Evolutionary conservation across 805 yeast species (phyloP).

Genomic region (Soucietia sequanensis): DNA sequence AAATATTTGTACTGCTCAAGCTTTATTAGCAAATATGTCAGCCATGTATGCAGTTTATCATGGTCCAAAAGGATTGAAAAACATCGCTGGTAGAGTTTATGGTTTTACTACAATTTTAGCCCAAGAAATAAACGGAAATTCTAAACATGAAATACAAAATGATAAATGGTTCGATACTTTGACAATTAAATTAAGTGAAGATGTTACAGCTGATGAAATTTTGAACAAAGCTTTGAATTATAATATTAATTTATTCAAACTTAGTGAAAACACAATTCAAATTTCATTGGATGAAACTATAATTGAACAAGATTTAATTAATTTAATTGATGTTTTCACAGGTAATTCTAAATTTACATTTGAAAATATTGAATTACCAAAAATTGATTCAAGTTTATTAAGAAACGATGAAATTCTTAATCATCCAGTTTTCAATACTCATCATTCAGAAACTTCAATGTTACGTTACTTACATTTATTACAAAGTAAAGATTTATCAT

Average conservation of each 20-base stretch:
- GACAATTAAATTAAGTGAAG: slow-evolving; percentile 53
- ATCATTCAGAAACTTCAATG: slow-evolving; percentile 95
- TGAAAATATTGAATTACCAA: slow-evolving; percentile 39
- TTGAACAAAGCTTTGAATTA: slow-evolving; percentile 57
- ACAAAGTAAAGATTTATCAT: slow-evolving; percentile 83
- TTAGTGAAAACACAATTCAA: slow-evolving; percentile 57
- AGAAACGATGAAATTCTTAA: slow-evolving; percentile 63
- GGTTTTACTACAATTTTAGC: slow-evolving; percentile 77
- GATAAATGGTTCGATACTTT: slow-evolving; percentile 83
- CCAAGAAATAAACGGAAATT: slow-evolving; percentile 36
- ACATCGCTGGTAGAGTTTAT: slow-evolving; percentile 75
- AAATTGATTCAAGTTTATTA: slow-evolving; percentile 45
- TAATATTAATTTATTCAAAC: slow-evolving; percentile 77
- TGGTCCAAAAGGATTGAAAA: slow-evolving; percentile 81
- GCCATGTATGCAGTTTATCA: slow-evolving; percentile 96
- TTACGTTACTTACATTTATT: slow-evolving; percentile 82
- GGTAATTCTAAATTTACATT: slow-evolving; percentile 12
- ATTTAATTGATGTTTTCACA: slow-evolving; percentile 62
- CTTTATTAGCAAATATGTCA: slow-evolving; percentile 90
- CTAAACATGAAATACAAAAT: slow-evolving; percentile 52
- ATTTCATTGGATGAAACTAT: slow-evolving; percentile 92
- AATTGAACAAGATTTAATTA: slow-evolving; percentile 55
- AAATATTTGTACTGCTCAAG: slow-evolving; percentile 98
- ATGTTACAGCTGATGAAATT: slow-evolving; percentile 54
- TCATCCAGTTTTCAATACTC: slow-evolving; percentile 76